These are phyloP conservation scores for Coemansia sp. DNA, from an alignment of 192 early-diverging fungal genomes.

Conservation along the genomic window DNA sequence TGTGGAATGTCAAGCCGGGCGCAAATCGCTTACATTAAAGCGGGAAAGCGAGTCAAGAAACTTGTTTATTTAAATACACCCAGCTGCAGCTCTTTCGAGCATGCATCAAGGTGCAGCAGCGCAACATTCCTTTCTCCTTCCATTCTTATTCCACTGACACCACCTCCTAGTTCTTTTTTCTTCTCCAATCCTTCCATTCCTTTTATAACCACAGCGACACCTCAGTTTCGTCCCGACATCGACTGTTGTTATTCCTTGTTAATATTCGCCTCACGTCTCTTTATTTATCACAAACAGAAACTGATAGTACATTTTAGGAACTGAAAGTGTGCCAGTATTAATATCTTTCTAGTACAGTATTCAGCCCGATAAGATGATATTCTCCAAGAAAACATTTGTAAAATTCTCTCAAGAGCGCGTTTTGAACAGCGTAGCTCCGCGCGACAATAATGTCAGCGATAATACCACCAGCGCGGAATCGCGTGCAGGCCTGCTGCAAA, in stretches of 20 bases:
- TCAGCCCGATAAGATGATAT: neutral
- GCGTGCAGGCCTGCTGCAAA: neutral
- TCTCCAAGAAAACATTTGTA: conserved; percentile 1
- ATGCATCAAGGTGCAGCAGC: conserved; percentile 1
- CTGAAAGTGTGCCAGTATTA: too few relatives aligned
- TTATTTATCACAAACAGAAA: neutral
- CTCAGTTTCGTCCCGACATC: neutral
- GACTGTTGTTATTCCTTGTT: neutral
- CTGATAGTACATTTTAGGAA: neutral
- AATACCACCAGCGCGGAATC: neutral
- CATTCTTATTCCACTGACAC: neutral
- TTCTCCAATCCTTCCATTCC: conserved; percentile 3
- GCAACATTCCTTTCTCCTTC: conserved; percentile 1
- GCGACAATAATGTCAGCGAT: neutral
- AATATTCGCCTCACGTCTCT: neutral
- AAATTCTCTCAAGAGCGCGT: neutral
- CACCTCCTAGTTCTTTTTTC: neutral
- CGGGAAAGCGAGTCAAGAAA: neutral
- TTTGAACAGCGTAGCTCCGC: neutral
- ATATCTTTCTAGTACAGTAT: too few relatives aligned
- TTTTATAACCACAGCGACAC: neutral
- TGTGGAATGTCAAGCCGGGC: neutral
- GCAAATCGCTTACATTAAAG: neutral
- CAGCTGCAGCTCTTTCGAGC: neutral
- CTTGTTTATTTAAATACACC: neutral